Conservation (phyloP, 208 protist genomes). For the Acanthamoeba rhysodes region DNA sequence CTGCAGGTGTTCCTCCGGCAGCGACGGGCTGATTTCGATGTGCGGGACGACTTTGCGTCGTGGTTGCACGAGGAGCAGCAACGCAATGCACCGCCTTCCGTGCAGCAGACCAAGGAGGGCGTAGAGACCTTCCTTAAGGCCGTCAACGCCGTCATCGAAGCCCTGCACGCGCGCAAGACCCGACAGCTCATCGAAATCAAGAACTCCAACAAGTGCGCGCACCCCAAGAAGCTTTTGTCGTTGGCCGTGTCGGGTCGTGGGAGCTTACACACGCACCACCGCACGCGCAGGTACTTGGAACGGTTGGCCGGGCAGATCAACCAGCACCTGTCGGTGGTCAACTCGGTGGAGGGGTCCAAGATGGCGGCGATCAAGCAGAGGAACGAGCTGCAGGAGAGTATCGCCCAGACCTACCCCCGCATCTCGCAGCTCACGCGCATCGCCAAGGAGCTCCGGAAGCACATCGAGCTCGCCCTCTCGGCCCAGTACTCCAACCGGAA, state of each 20-base stretch:
- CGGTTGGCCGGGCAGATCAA: slow-evolving; percentile 19
- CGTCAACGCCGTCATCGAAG: slow-evolving; percentile 22
- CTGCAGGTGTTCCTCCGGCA: slow-evolving; percentile 8
- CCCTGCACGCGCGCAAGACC: not conserved
- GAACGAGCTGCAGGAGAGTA: slow-evolving; percentile 56
- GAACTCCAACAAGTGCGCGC: slow-evolving; percentile 31
- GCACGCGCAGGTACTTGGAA: slow-evolving; percentile 28
- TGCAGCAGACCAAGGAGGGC: not conserved
- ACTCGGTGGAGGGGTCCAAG: slow-evolving; percentile 7
- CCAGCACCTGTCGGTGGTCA: slow-evolving; percentile 12
- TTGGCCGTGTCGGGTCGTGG: no score
- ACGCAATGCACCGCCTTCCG: not conserved
- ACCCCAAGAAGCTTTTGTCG: not conserved
- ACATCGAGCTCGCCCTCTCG: slow-evolving; percentile 43
- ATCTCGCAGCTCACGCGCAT: slow-evolving; percentile 23
- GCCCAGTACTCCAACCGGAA: slow-evolving; percentile 17
- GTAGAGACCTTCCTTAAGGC: not conserved
- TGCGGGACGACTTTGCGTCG: not conserved
- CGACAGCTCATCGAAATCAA: slow-evolving; percentile 62
- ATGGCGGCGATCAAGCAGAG: not conserved
- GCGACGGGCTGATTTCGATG: not conserved
- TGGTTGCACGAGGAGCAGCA: not conserved
- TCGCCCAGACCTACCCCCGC: slow-evolving; percentile 41
- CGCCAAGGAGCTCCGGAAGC: not conserved
- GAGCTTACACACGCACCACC: not conserved